Percentiles rank a stretch among this genome's conserved stretches.
phyloP scores from a whole-genome alignment of 202 grass and related monocot species.

The Setaria italica region DNA sequence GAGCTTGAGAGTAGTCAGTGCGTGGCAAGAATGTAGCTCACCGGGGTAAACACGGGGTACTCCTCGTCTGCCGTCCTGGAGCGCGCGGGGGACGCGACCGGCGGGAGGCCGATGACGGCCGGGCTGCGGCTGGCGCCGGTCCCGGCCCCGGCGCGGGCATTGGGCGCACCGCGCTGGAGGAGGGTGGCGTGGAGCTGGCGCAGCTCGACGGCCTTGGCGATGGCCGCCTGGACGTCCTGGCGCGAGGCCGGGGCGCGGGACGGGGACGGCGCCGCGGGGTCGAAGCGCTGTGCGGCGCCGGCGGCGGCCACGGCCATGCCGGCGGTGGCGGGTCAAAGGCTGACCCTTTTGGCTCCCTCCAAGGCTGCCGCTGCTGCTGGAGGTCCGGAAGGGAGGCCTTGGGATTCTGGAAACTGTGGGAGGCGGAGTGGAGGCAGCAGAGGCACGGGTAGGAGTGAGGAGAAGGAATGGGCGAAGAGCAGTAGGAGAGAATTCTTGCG shows the following conservation, averaged over 20 bases:
- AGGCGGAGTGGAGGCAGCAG: background rate
- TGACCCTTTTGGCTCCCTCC: constrained; percentile 36
- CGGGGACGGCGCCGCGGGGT: constrained; percentile 39
- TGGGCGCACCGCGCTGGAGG: constrained; percentile 56
- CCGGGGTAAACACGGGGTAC: constrained; percentile 92
- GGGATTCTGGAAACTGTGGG: constrained; percentile 50
- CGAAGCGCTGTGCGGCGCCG: constrained; percentile 6
- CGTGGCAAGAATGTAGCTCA: constrained; percentile 44
- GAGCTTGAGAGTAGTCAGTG: background rate
- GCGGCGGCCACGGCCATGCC: constrained; percentile 45
- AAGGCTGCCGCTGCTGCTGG: constrained; percentile 24
- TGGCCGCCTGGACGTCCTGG: constrained; percentile 71
- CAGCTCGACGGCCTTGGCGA: constrained; percentile 89
- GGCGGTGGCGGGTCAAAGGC: constrained; percentile 51
- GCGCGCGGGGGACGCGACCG: constrained; percentile 61
- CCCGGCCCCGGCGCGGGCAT: constrained; percentile 29
- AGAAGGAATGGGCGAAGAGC: constrained; percentile 28
- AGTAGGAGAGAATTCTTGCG: constrained; percentile 24
- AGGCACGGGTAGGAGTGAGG: constrained; percentile 27
- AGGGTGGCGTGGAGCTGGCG: constrained; percentile 89
- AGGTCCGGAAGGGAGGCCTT: background rate
- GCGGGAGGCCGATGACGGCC: constrained; percentile 63
- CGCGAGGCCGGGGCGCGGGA: constrained; percentile 37
- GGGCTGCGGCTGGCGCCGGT: constrained; percentile 55
- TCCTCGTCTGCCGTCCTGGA: constrained; percentile 57